Conservation (phyloP, 176 grass and related monocot genomes). For the Calamus simplicifolius region DNA sequence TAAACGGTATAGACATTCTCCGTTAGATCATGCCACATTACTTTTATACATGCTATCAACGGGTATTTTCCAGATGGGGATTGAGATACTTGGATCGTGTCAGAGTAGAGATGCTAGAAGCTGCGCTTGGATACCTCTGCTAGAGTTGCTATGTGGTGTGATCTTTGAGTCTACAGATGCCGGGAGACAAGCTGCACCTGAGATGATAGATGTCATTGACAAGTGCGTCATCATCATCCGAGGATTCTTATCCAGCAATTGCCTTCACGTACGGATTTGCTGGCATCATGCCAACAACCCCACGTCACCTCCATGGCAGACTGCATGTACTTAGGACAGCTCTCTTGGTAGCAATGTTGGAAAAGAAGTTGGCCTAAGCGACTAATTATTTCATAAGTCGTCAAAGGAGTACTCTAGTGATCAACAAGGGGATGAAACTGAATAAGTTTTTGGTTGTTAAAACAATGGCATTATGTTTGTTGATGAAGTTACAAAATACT, state of each 20-base stretch:
- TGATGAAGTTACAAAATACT: too few relatives aligned
- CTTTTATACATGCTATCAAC: too few relatives aligned
- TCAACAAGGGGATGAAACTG: too few relatives aligned
- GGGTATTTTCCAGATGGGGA: conserved; percentile 47
- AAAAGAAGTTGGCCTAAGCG: conserved; percentile 39
- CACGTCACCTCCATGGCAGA: conserved; percentile 25
- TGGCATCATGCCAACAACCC: conserved; percentile 16
- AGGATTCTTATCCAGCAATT: conserved; percentile 37
- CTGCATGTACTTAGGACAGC: conserved; percentile 23
- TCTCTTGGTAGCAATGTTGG: conserved; percentile 27
- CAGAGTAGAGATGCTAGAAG: conserved; percentile 33
- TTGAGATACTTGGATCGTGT: conserved; percentile 38
- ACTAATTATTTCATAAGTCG: too few relatives aligned
- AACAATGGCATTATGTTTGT: too few relatives aligned
- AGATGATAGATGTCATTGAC: conserved; percentile 35
- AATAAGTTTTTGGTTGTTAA: too few relatives aligned
- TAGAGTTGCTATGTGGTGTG: conserved; percentile 33
- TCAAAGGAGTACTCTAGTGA: too few relatives aligned
- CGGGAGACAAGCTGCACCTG: conserved; percentile 10
- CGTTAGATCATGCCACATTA: too few relatives aligned
- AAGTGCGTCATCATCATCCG: conserved; percentile 42
- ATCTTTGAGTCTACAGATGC: conserved; percentile 44
- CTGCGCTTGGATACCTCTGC: conserved; percentile 38
- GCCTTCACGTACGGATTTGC: conserved; percentile 16
- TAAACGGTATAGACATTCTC: too few relatives aligned